Evolutionary conservation across 2,329 filamentous ascomycete genomes (phyloP).

Genomic region (Apiospora phragmitis): DNA sequence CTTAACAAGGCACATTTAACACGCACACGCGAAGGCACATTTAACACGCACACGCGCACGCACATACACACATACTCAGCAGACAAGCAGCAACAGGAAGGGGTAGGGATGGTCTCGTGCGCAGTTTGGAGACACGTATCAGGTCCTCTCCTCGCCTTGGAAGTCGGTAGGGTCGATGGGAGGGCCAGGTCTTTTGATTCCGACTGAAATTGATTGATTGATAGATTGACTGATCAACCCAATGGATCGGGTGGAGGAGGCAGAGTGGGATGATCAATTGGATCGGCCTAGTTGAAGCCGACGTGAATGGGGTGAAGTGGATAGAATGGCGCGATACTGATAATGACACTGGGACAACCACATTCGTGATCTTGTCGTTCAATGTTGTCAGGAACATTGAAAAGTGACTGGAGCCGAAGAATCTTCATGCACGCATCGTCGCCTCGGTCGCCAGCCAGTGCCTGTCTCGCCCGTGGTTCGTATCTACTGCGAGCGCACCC

Average conservation of each 20-base stretch:
- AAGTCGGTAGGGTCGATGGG: background rate
- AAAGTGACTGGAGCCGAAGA: background rate
- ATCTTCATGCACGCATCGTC: background rate
- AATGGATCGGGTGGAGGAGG: constrained; percentile 5
- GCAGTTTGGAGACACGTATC: constrained; percentile 9
- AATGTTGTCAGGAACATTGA: background rate
- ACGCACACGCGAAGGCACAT: background rate
- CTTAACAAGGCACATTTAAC: constrained; percentile 4
- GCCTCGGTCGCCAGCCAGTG: background rate
- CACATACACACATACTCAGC: background rate
- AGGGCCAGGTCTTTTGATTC: background rate
- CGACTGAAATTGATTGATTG: constrained; percentile 8
- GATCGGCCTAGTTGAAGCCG: constrained; percentile 2
- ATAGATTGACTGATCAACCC: constrained; percentile 5
- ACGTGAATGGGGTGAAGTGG: background rate
- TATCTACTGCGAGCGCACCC: background rate
- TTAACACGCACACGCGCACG: background rate
- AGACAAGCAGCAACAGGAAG: background rate
- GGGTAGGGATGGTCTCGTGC: constrained; percentile 9
- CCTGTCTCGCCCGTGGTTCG: background rate
- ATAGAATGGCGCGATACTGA: constrained; percentile 3
- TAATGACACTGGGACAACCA: background rate
- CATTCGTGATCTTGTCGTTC: background rate
- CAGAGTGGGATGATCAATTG: constrained; percentile 6
- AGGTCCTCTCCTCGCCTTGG: constrained; percentile 7